Evolutionary conservation across 306 rosid genomes (phyloP), one percentile per base, ranked within the genome.

Genomic region (Coriaria nepalensis): DNA sequence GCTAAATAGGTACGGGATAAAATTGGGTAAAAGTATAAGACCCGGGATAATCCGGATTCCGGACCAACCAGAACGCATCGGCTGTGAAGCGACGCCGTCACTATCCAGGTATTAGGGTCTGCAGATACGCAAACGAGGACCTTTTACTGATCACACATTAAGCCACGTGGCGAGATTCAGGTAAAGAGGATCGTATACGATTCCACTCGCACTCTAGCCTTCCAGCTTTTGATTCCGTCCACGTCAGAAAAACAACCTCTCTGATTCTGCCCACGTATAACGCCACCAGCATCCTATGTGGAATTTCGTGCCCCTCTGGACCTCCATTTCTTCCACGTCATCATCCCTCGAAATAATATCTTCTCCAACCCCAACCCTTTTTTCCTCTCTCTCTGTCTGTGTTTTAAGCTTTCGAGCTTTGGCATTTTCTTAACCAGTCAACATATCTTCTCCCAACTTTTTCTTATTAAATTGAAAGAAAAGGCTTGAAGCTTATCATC

Each of bases 291-390:
- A 4, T 46, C 55, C 56, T 2, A 70, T 68, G 41, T 70, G 73
- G 74, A 35, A 8, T 13, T 10, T 56, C 45, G 32, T 60, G 64
- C 57, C 68, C 37, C 62, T 60, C 43, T 68, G 8, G 68, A 48
- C 81, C 81, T 61, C 55, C 76, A 65, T 74, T 74, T 69, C 48
- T 62, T 66, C 9, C 81, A 74, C 65, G 65, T 78, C 76, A 62
- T 13, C 76, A 2, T 32, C 37, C 41, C 9, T 37, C 49, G 9
- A 9, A 74, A 71, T 68, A 74, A 78, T 74, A 78, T 78, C 86
- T 74, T 71, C 86, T 45, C 76, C 40, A 29, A 10, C 0, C 13
- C 37, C 15, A 8, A n/a, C n/a, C n/a, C 50, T 15, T 15, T 33
- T 40, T 49, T 14, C 33, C 10, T 8, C 53, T 45, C 35, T 33